These are phyloP conservation scores for Fraxinus nigra DNA, from an alignment of 305 asterid genomes.

Conservation along the genomic window DNA sequence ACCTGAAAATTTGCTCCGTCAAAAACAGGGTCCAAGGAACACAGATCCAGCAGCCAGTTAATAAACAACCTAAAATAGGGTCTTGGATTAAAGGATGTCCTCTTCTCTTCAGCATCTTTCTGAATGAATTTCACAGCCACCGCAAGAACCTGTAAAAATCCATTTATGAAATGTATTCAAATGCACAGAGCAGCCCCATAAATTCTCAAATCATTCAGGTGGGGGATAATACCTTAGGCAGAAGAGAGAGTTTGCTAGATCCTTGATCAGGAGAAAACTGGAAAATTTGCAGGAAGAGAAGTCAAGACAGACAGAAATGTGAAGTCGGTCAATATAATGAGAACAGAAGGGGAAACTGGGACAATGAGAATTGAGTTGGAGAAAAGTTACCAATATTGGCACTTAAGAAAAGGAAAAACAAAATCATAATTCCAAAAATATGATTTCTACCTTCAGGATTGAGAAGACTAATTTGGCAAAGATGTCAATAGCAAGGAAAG, in stretches of 20 bases:
- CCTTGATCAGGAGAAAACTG: conserved; percentile 94
- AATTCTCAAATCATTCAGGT: not conserved
- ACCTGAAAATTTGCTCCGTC: conserved; percentile 99
- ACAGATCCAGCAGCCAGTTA: conserved; percentile 86
- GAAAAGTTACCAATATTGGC: not conserved
- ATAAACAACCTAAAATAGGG: conserved; percentile 91
- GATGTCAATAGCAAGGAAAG: conserved; percentile 95
- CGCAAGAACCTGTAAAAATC: conserved; percentile 63
- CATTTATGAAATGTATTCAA: conserved; percentile 5
- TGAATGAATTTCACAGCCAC: conserved; percentile 78
- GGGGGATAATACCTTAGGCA: conserved; percentile 43
- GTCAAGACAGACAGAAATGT: conserved; percentile 17
- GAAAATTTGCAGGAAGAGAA: conserved; percentile 22
- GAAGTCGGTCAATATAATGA: not conserved
- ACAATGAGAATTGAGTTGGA: not conserved
- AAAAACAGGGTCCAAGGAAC: conserved; percentile 83
- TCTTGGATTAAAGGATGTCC: conserved; percentile 69
- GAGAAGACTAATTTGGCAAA: conserved; percentile 83
- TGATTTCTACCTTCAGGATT: conserved; percentile 67
- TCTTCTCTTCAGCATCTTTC: conserved; percentile 87
- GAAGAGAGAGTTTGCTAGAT: conserved; percentile 65
- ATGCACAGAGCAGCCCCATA: too few species aligned
- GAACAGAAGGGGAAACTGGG: not conserved
- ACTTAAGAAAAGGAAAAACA: not conserved
- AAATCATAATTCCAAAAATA: conserved; percentile 3